Percentiles rank a stretch among this genome's conserved stretches.
phyloP scores from a whole-genome alignment of 2,329 filamentous ascomycete species.

The Pseudogymnoascus sp. region DNA sequence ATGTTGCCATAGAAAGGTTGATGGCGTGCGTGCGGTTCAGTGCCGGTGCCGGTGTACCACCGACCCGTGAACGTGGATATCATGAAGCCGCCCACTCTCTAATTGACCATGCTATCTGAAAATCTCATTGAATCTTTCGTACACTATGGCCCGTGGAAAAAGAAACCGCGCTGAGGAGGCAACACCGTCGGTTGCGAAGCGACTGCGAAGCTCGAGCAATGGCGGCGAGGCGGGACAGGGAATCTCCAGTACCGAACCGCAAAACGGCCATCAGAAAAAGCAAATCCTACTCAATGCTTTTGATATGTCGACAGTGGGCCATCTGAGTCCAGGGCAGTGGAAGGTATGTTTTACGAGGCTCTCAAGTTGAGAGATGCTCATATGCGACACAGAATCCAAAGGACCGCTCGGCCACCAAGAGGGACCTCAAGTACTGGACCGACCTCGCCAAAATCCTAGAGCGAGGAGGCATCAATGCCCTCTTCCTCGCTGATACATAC shows the following conservation, averaged over 20 bases:
- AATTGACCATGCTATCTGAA: not conserved
- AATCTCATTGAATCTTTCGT: not conserved
- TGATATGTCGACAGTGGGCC: conserved; percentile 58
- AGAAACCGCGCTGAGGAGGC: not conserved
- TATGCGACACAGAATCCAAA: conserved; percentile 42
- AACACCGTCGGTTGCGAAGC: not conserved
- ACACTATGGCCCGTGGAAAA: not conserved
- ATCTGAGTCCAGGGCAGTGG: conserved; percentile 60
- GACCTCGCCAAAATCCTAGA: conserved; percentile 56
- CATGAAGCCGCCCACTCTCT: not conserved
- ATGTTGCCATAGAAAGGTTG: not conserved
- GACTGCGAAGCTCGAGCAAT: not conserved
- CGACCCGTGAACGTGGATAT: not conserved
- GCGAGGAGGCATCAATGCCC: conserved; percentile 52
- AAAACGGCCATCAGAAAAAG: conserved; percentile 34
- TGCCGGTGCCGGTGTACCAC: not conserved
- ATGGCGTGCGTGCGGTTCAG: not conserved
- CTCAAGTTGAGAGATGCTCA: not conserved
- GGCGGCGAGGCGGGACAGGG: not conserved
- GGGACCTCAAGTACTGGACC: conserved; percentile 55
- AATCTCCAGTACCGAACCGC: not conserved
- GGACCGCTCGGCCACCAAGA: conserved; percentile 54
- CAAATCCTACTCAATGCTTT: conserved; percentile 57
- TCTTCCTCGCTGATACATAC: conserved; percentile 53
- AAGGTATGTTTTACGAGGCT: conserved; percentile 37